These are phyloP conservation scores for Eruca vesicaria DNA, from an alignment of 441 rosid genomes.

Conservation along the genomic window DNA sequence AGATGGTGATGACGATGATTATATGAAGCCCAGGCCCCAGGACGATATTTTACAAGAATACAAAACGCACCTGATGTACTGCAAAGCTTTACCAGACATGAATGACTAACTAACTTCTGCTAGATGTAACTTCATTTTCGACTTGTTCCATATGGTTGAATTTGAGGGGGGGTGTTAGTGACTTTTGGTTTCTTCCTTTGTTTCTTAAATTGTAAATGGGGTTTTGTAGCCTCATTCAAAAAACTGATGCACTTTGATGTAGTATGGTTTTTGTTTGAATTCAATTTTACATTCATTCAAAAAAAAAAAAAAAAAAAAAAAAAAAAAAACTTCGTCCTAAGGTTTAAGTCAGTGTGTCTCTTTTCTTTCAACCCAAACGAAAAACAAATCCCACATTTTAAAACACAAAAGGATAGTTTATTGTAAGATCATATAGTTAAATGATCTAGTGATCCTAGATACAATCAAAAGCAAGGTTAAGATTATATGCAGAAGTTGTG, in stretches of 20 bases:
- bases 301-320: no score
- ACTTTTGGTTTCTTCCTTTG: no score
- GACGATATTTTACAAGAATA: slow-evolving; percentile 34
- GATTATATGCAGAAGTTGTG: not conserved
- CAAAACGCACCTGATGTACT: slow-evolving; percentile 57
- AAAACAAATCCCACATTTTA: not conserved
- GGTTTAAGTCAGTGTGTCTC: not conserved
- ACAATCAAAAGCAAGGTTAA: not conserved
- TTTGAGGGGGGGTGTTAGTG: no score
- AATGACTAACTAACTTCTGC: slow-evolving; percentile 70
- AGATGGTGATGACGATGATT: slow-evolving; percentile 23
- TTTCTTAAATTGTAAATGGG: no score
- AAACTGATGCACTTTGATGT: no score
- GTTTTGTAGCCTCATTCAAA: no score
- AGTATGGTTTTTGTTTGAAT: no score
- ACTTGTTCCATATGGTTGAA: no score
- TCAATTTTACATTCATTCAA: no score
- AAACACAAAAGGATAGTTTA: not conserved
- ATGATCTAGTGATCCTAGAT: not conserved
- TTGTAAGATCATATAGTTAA: not conserved
- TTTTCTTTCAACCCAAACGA: not conserved
- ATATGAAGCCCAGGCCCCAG: slow-evolving; percentile 3
- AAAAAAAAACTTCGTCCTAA: slow-evolving; percentile 57
- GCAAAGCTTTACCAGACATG: slow-evolving; percentile 66
- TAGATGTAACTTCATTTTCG: no score